Evolutionary conservation across 1,284 basidiomycete species (phyloP).

Genomic region (Ceratobasidium sp.): DNA sequence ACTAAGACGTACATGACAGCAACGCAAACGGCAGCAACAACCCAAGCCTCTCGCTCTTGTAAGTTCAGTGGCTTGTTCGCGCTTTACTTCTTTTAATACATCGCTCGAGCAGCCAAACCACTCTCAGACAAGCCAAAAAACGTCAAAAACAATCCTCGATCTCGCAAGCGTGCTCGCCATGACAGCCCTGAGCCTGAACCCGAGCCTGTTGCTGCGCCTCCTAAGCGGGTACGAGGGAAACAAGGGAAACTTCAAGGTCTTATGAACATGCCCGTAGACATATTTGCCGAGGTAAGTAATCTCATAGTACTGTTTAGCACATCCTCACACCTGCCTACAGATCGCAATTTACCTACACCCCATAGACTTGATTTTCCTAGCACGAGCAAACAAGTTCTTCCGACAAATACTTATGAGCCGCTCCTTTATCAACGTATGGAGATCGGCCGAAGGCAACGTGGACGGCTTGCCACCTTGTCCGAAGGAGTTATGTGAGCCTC

Average conservation of each 20-base stretch:
- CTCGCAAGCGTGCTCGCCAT: slow-evolving; percentile 8
- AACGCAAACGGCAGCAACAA: no score
- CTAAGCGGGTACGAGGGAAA: slow-evolving; percentile 3
- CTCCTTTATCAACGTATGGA: slow-evolving; percentile 22
- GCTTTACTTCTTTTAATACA: neutral
- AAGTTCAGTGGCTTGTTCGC: neutral
- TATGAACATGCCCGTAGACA: slow-evolving; percentile 34
- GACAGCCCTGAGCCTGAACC: slow-evolving; percentile 5
- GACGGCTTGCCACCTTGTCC: slow-evolving; percentile 40
- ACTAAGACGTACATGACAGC: no score
- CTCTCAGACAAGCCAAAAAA: neutral
- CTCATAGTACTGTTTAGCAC: neutral
- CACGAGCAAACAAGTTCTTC: slow-evolving; percentile 44
- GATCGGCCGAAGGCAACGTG: slow-evolving; percentile 19
- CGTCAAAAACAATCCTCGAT: neutral
- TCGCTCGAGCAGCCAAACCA: neutral
- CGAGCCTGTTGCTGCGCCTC: neutral
- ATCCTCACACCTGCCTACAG: neutral
- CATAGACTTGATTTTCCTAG: slow-evolving; percentile 36
- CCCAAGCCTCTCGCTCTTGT: neutral
- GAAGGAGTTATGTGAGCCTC: slow-evolving; percentile 41
- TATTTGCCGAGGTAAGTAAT: slow-evolving; percentile 14
- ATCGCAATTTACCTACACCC: slow-evolving; percentile 40
- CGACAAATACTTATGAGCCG: slow-evolving; percentile 43
- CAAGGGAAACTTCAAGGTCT: slow-evolving; percentile 20